phyloP scores from a whole-genome alignment of 1,284 basidiomycete genomes.

The Retiboletus fuscus region DNA sequence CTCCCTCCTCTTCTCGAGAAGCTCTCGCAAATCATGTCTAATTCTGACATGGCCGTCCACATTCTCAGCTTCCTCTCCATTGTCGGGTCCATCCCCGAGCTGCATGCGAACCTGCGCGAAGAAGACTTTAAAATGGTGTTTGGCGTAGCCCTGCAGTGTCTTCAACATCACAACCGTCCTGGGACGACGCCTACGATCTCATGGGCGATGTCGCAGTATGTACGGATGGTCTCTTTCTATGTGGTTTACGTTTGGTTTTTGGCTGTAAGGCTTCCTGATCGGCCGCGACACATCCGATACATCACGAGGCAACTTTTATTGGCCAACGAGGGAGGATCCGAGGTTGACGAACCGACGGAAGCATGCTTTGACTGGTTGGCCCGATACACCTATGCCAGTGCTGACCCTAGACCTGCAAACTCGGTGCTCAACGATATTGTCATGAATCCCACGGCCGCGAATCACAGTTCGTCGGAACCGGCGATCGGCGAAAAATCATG shows the following conservation, averaged over 20 bases:
- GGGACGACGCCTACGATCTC: conserved; percentile 71
- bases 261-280: conserved; percentile 86
- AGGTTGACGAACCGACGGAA: conserved; percentile 91
- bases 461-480: conserved; percentile 51
- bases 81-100: conserved; percentile 81
- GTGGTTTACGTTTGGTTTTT: conserved; percentile 97
- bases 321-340: conserved; percentile 83
- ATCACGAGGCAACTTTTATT: conserved; percentile 90
- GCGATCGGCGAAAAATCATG: conserved; percentile 79
- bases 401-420: conserved; percentile 88
- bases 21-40: conserved; percentile 94
- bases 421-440: conserved; percentile 84
- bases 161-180: conserved; percentile 89
- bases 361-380: conserved; percentile 99
- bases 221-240: conserved; percentile 93
- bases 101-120: conserved; percentile 95
- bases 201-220: conserved; percentile 95
- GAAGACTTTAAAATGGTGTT: conserved; percentile 95
- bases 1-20: conserved; percentile 88
- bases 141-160: conserved; percentile 93
- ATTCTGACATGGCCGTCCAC: conserved; percentile 93
- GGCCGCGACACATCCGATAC: conserved; percentile 86
- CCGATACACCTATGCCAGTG: conserved; percentile 93
- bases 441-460: conserved; percentile 61
- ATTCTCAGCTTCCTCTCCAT: conserved; percentile 94